Percentiles rank a stretch among this genome's conserved stretches.
Conservation (phyloP, 2,329 filamentous ascomycete genomes). For the Claviceps sp. region DNA sequence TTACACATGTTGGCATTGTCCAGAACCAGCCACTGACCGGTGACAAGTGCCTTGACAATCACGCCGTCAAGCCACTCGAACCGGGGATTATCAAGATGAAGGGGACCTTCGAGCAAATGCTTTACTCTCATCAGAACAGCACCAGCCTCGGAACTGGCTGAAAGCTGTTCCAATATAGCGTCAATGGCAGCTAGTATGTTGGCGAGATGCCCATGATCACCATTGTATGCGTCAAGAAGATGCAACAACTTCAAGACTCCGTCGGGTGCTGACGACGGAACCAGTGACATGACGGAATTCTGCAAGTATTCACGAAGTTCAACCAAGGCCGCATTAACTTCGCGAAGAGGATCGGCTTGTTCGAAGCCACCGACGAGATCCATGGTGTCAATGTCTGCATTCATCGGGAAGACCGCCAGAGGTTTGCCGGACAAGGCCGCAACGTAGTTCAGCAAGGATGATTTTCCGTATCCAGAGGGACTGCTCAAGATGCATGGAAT, state of each 20-base stretch:
- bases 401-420: constrained; percentile 75
- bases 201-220: constrained; percentile 24
- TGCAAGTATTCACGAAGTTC: constrained; percentile 38
- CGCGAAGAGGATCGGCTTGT: constrained; percentile 71
- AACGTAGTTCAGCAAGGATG: constrained; percentile 62
- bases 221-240: constrained; percentile 29
- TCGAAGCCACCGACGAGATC: constrained; percentile 95
- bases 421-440: constrained; percentile 66
- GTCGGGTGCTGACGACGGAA: constrained; percentile 32
- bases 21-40: constrained; percentile 83
- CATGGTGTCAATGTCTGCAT: constrained; percentile 92
- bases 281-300: constrained; percentile 30
- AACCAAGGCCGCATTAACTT: constrained; percentile 45
- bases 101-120: constrained; percentile 36
- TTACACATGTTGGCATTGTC: constrained; percentile 97
- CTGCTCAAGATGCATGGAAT: constrained; percentile 87
- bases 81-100: constrained; percentile 54
- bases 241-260: constrained; percentile 38
- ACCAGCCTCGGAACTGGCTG: constrained; percentile 32
- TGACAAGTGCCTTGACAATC: constrained; percentile 72
- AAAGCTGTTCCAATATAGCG: constrained; percentile 26
- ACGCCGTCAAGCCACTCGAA: constrained; percentile 97
- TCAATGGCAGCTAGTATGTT: constrained; percentile 25
- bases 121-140: constrained; percentile 34
- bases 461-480: constrained; percentile 76